Conservation (phyloP, 805 yeast genomes). For the Schizosaccharomyces octosporus region DNA sequence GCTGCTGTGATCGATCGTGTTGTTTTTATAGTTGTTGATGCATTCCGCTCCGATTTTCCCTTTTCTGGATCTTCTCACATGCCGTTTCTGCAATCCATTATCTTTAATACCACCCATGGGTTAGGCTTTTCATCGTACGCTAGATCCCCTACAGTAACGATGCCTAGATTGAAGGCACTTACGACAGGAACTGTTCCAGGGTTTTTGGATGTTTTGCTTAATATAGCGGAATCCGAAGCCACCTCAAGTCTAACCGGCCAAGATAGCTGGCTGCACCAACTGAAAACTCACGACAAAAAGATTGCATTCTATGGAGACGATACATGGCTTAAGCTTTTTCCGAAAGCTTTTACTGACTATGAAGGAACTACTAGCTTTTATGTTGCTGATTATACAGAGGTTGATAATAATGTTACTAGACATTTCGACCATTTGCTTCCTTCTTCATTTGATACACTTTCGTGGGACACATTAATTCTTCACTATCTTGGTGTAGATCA, state of each 20-base stretch:
- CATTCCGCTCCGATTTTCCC: constrained; percentile 68
- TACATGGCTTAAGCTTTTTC: constrained; percentile 86
- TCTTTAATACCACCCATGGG: constrained; percentile 38
- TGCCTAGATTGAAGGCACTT: constrained; percentile 67
- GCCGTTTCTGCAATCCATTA: constrained; percentile 20
- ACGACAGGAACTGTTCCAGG: constrained; percentile 87
- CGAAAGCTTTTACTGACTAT: constrained; percentile 30
- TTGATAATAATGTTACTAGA: constrained; percentile 76
- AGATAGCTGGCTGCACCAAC: constrained; percentile 72
- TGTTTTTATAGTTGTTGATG: constrained; percentile 74
- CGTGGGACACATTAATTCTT: constrained; percentile 69
- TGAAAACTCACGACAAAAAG: constrained; percentile 12
- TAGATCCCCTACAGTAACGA: constrained; percentile 92
- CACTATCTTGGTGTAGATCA: constrained; percentile 91
- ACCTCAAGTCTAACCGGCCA: constrained; percentile 42
- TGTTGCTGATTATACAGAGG: constrained; percentile 85
- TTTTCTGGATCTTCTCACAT: constrained; percentile 42
- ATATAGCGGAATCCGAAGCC: constrained; percentile 69
- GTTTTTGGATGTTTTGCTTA: constrained; percentile 77
- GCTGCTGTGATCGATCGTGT: constrained; percentile 35
- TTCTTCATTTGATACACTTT: constrained; percentile 7
- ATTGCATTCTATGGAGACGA: constrained; percentile 70
- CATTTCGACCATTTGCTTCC: constrained; percentile 43
- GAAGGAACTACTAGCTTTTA: constrained; percentile 90
- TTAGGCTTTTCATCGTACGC: constrained; percentile 78